Base-by-base conservation (phyloP, 2,329 filamentous ascomycete species). In the Neurospora crassa region DNA sequence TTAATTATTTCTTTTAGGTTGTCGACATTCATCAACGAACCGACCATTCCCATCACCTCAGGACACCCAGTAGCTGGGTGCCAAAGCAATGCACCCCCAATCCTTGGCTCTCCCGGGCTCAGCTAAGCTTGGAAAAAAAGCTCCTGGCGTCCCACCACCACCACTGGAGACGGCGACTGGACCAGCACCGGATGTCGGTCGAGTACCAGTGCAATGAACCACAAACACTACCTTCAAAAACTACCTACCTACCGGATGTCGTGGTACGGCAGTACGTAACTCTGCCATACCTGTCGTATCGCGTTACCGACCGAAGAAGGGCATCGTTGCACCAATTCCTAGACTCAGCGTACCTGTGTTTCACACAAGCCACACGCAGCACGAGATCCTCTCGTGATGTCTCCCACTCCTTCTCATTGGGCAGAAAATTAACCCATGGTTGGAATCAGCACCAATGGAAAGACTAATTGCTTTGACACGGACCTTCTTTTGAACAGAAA, bases 341-440 rank as follows among this genome's bases (percentile, higher is more conserved):
- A 24, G 34, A 63, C 29, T 63, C 53, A 1, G 29, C 53, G 53
- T 63, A 34, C 24, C 53, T 63, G 8, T 1, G 24, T 63, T 34
- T 63, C 29, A 37, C 14, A 63, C 67, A 63, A 72, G 71, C 70
- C 72, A 73, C 71, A 41, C 69, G 71, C 74, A 71, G 68, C 71
- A 72, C 42, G 40, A 70, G 42, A 71, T 37, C 16, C 68, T 73
- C 74, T 73, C 73, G 71, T 75, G 71, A 75, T 72, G 53, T 34
- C 53, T 34, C 53, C 24, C 29, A 18, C 8, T 34, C 14, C 24
- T 37, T 63, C 29, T 37, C 53, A 63, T 63, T 63, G 53, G 53
- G 53, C 1, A 3, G 53, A 63, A 63, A 59, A 16, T 7, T 34
- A 2, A 29, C 20, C 12, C 18, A 59, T 34, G 14, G 47, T 59